Evolutionary conservation across 139 green algal species (phyloP).

Genomic region (Volvox africanus): DNA sequence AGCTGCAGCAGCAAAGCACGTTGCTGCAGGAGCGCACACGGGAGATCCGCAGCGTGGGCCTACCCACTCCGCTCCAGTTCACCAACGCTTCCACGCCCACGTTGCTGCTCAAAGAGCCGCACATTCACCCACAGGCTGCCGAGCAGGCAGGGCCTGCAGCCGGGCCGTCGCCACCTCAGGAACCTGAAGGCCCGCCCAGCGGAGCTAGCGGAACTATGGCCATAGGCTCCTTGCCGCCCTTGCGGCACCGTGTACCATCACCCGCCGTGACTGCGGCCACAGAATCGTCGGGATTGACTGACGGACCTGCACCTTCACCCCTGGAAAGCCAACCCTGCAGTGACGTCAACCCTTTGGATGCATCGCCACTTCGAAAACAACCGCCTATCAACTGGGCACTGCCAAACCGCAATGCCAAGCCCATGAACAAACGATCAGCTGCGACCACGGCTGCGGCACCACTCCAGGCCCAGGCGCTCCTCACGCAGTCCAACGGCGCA

Average conservation of each 20-base stretch:
- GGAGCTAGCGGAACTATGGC: neutral
- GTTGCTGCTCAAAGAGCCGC: neutral
- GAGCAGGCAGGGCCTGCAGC: neutral
- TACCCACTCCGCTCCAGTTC: constrained; percentile 27
- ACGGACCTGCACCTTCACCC: neutral
- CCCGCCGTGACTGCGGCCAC: neutral
- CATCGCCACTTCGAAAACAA: neutral
- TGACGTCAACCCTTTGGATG: neutral
- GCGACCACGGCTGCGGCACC: neutral
- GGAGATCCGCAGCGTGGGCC: constrained; percentile 50
- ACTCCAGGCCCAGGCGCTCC: neutral
- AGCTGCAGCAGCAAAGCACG: constrained; percentile 59
- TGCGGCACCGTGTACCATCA: neutral
- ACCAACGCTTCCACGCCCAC: neutral
- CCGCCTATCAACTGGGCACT: constrained; percentile 34
- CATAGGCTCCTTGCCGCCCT: neutral
- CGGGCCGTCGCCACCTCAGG: neutral
- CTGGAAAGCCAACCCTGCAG: neutral
- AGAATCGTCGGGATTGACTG: no score
- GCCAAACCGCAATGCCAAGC: neutral
- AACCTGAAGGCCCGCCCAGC: no score
- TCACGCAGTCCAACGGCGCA: constrained; percentile 2
- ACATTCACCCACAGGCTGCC: neutral
- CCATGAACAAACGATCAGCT: neutral
- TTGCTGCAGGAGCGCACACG: constrained; percentile 55